These are phyloP conservation scores for Fusarium oligoseptatum DNA, from an alignment of 2,329 filamentous ascomycete species.

Conservation along the genomic window DNA sequence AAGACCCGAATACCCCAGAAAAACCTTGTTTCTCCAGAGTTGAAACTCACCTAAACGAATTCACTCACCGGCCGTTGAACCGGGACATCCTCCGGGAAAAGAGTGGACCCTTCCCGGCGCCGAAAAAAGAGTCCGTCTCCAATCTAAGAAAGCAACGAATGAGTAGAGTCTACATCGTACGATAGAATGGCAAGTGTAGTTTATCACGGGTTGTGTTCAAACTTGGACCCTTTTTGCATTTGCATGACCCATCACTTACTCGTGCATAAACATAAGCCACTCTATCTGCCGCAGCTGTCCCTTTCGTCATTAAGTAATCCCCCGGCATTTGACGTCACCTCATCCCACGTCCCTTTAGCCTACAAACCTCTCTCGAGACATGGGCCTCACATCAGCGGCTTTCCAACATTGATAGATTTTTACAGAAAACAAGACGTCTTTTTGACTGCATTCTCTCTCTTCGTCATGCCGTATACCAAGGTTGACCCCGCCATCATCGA, in stretches of 20 bases:
- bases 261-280: neutral
- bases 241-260: neutral
- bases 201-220: neutral
- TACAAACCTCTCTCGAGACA: neutral
- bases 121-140: neutral
- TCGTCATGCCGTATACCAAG: constrained; percentile 29
- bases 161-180: neutral
- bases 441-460: neutral
- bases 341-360: constrained; percentile 35
- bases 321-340: constrained; percentile 45
- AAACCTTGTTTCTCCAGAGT: neutral
- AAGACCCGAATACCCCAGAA: neutral
- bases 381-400: constrained; percentile 6
- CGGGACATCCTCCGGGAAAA: neutral
- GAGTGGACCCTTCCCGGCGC: neutral
- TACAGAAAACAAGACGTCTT: neutral
- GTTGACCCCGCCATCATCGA: constrained; percentile 49
- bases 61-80: neutral
- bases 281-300: constrained; percentile 10
- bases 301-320: constrained; percentile 39
- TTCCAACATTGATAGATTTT: neutral
- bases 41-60: neutral
- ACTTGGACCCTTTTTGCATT: neutral
- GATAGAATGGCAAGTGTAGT: neutral
- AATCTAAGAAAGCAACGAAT: neutral